These are phyloP conservation scores for Chloromonas sp. DNA, from an alignment of 163 green algal genomes.

Conservation along the genomic window DNA sequence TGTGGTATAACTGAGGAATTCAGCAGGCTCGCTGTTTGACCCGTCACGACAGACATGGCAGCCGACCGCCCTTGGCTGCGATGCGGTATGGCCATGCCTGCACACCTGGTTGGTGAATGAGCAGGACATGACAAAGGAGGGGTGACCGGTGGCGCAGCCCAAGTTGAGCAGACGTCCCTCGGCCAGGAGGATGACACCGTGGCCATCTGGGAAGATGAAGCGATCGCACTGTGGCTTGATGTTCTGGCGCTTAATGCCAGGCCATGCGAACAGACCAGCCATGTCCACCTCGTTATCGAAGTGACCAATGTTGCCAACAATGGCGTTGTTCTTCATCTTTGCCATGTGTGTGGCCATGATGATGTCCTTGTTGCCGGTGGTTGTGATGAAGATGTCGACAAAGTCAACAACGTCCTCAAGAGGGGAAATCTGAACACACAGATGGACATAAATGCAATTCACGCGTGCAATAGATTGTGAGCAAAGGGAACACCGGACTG, in stretches of 20 bases:
- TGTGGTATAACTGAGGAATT: too few species aligned
- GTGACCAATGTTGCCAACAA: constrained; percentile 99
- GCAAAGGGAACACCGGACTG: too few species aligned
- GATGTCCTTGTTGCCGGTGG: constrained; percentile 95
- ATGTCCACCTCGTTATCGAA: constrained; percentile 99
- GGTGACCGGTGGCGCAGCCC: constrained; percentile 98
- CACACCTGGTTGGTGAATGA: constrained; percentile 98
- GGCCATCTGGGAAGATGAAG: constrained; percentile 97
- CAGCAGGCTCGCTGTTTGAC: too few species aligned
- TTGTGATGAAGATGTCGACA: constrained; percentile 98
- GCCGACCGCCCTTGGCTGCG: too few species aligned
- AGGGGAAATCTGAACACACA: constrained; percentile 53
- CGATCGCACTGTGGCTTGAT: constrained; percentile 97
- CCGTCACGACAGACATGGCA: too few species aligned
- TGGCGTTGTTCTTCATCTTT: constrained; percentile 99
- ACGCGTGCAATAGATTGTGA: too few species aligned
- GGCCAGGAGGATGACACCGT: constrained; percentile 96
- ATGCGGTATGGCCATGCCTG: too few species aligned
- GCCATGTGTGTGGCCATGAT: constrained; percentile 94
- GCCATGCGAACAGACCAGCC: constrained; percentile 78
- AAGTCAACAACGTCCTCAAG: constrained; percentile 82
- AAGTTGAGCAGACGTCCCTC: constrained; percentile 99
- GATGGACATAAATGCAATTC: too few species aligned
- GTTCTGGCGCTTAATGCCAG: constrained; percentile 91
- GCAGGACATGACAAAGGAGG: constrained; percentile 99